phyloP scores from a whole-genome alignment of 2,329 filamentous ascomycete species.

The Colletotrichum costaricense region DNA sequence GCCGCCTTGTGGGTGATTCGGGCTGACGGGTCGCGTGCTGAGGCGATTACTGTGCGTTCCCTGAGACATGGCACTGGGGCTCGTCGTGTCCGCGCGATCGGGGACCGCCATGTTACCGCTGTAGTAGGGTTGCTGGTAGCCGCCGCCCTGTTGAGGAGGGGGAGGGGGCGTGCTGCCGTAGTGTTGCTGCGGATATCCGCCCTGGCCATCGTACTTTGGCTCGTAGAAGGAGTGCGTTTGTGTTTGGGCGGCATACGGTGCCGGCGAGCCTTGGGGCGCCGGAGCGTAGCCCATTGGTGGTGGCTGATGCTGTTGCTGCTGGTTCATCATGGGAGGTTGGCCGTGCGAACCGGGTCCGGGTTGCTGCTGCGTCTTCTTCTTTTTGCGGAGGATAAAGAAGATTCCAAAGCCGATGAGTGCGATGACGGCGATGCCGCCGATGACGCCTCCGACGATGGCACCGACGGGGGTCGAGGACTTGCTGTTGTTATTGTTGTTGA shows the following conservation, averaged over 20 bases:
- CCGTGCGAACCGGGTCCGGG: background rate
- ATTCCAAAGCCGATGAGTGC: constrained; percentile 43
- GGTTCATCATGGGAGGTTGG: constrained; percentile 16
- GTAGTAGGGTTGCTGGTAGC: constrained; percentile 35
- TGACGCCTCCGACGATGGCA: constrained; percentile 51
- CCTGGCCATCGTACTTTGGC: constrained; percentile 38
- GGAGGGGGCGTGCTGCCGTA: constrained; percentile 38
- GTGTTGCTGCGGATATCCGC: constrained; percentile 32
- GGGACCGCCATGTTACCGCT: constrained; percentile 19
- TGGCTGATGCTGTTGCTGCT: background rate
- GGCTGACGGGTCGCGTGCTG: constrained; percentile 25
- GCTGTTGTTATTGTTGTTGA: background rate
- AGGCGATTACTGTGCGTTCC: constrained; percentile 20
- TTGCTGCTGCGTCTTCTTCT: constrained; percentile 39
- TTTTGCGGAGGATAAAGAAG: constrained; percentile 46
- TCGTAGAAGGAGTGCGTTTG: constrained; percentile 41
- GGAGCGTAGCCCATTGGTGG: constrained; percentile 14
- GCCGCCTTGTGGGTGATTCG: constrained; percentile 38
- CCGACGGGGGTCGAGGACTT: constrained; percentile 42
- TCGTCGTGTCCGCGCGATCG: constrained; percentile 33
- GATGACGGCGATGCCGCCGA: constrained; percentile 49
- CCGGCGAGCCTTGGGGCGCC: background rate
- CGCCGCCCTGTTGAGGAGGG: constrained; percentile 12
- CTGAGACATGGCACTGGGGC: constrained; percentile 30
- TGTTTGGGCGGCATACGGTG: constrained; percentile 10